Evolutionary conservation across 139 green algal species (phyloP).

Genomic region (Micractinium conductrix): DNA sequence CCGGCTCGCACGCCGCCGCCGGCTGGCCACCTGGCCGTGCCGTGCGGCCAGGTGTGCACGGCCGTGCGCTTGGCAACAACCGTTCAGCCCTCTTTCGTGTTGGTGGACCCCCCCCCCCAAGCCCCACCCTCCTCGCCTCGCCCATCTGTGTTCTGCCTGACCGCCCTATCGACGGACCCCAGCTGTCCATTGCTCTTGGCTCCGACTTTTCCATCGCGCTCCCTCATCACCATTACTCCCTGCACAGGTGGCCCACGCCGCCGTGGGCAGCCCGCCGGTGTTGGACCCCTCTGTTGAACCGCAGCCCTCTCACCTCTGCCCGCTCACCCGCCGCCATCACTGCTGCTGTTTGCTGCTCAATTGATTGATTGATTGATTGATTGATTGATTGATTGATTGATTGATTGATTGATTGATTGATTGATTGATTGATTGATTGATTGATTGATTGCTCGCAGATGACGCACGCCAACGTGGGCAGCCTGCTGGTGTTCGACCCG

Average conservation of each 20-base stretch:
- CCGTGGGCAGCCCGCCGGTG: not conserved
- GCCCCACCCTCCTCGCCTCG: not conserved
- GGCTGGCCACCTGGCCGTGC: not conserved
- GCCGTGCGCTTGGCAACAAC: not conserved
- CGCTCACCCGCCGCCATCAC: not conserved
- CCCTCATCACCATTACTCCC: too few relatives aligned
- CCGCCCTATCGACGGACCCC: too few relatives aligned
- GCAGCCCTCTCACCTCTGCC: not conserved
- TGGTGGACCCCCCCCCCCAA: not conserved
- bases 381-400: too few relatives aligned
- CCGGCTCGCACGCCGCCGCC: not conserved
- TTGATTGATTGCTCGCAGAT: slow-evolving; percentile 62
- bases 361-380: too few relatives aligned
- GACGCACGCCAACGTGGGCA: slow-evolving; percentile 68
- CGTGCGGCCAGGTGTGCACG: not conserved
- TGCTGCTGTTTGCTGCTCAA: too few relatives aligned
- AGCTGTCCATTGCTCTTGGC: too few relatives aligned
- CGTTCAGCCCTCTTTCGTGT: not conserved
- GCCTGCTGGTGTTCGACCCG: slow-evolving; percentile 65
- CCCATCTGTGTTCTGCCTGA: too few relatives aligned
- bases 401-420: too few relatives aligned
- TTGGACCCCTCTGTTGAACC: not conserved
- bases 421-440: too few relatives aligned
- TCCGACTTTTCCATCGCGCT: too few relatives aligned
- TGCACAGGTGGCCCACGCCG: too few relatives aligned